Percentiles rank a stretch among this genome's conserved stretches.
phyloP scores from a whole-genome alignment of 129 eudicot genomes.

The Pittosporum tobira region DNA sequence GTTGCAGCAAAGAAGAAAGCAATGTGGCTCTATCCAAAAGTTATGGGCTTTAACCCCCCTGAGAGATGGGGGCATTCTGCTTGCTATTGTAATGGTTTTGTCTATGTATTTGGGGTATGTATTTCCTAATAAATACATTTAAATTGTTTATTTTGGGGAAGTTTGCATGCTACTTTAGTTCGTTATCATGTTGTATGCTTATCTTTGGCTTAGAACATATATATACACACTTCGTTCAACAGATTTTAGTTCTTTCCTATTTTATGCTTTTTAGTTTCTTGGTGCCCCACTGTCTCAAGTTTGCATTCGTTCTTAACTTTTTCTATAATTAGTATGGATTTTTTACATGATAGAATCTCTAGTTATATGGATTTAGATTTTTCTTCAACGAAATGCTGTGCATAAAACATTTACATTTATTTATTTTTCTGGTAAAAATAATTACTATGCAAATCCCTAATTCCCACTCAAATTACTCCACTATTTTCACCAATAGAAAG shows the following conservation, averaged over 20 bases:
- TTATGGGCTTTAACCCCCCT: conserved; percentile 72
- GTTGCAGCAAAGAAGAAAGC: conserved; percentile 47
- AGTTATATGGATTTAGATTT: neutral
- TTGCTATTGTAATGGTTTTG: conserved; percentile 65
- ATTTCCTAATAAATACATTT: no score
- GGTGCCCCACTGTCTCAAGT: neutral
- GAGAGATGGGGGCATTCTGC: conserved; percentile 98
- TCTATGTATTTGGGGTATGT: conserved; percentile 84
- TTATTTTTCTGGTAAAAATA: no score
- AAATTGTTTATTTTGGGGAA: conserved; percentile 9
- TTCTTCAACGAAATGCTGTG: no score
- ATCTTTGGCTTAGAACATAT: conserved; percentile 17
- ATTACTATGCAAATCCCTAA: no score
- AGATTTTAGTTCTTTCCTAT: conserved; percentile 1
- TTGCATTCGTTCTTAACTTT: conserved; percentile 6
- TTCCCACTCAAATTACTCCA: no score
- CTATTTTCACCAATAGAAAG: no score
- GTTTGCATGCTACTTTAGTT: neutral
- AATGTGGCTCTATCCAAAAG: conserved; percentile 78
- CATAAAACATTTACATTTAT: no score
- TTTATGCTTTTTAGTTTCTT: neutral
- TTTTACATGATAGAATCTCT: neutral
- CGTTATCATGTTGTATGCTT: conserved; percentile 3
- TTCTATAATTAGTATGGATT: neutral
- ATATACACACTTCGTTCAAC: conserved; percentile 17